A percentile compares a stretch with the other conserved stretches of the same genome.
Evolutionary conservation across 805 yeast genomes (phyloP).

Genomic region (Yarrowia alimentaria): DNA sequence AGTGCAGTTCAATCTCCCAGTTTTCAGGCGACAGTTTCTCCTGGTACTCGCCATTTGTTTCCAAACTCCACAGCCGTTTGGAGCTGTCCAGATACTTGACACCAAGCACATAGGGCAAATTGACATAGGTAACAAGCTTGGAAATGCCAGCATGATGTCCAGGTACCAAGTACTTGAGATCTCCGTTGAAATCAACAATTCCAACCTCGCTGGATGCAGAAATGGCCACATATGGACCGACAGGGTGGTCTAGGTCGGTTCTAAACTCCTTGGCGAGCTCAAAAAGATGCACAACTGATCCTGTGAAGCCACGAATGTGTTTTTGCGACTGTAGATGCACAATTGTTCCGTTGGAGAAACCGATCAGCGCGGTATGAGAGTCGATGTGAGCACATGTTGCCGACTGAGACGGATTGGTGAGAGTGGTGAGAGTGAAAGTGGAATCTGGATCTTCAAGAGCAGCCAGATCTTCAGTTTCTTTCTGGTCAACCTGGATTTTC

Average conservation of each 20-base stretch:
- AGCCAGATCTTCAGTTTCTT: background rate
- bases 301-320: conserved; percentile 8
- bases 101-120: conserved; percentile 9
- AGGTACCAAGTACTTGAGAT: background rate
- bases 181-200: background rate
- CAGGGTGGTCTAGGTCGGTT: too few relatives aligned
- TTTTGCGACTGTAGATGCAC: background rate
- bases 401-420: too few relatives aligned
- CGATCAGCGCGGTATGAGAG: background rate
- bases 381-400: conserved; percentile 3
- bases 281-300: background rate
- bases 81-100: conserved; percentile 12
- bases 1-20: conserved; percentile 26
- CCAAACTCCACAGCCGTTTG: conserved; percentile 19
- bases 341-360: conserved; percentile 8
- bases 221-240: conserved; percentile 10
- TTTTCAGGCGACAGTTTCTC: conserved; percentile 17
- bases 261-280: conserved; percentile 7
- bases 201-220: conserved; percentile 10
- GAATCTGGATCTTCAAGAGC: too few relatives aligned
- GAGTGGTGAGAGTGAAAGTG: too few relatives aligned
- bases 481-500: background rate
- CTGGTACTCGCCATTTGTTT: conserved; percentile 1
- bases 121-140: conserved; percentile 19
- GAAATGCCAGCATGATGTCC: conserved; percentile 12